phyloP scores from a whole-genome alignment of 2,329 filamentous ascomycete genomes.

The Endoconidiophora polonica region DNA sequence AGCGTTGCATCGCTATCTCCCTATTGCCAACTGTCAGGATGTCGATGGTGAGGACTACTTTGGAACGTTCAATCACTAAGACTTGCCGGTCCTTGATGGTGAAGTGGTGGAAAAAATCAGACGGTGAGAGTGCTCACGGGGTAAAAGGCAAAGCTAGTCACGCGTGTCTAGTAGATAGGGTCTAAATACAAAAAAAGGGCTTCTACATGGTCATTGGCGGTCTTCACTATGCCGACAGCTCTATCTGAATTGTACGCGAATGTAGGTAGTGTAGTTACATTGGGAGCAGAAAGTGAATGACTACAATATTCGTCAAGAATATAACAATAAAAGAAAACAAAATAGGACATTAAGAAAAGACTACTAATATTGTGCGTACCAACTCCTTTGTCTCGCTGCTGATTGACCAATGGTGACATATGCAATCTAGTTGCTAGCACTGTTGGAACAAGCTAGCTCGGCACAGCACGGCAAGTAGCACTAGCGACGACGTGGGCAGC shows the following conservation, averaged over 20 bases:
- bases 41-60: conserved; percentile 18
- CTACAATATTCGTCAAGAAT: neutral
- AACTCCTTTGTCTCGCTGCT: neutral
- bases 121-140: neutral
- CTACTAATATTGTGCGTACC: neutral
- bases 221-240: too few species aligned
- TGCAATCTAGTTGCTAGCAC: neutral
- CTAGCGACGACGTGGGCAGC: conserved; percentile 12
- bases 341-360: neutral
- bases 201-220: too few species aligned
- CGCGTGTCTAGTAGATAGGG: neutral
- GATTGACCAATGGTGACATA: neutral
- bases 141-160: neutral
- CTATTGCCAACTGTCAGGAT: conserved; percentile 13
- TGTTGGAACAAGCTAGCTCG: conserved; percentile 2
- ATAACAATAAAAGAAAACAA: neutral
- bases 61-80: conserved; percentile 15
- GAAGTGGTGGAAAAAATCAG: neutral
- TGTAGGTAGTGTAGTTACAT: neutral
- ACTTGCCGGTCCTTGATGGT: neutral
- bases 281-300: neutral
- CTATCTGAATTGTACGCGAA: neutral
- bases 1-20: conserved; percentile 14
- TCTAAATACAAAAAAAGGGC: neutral
- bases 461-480: conserved; percentile 13